Base-by-base conservation (phyloP, 2,329 filamentous ascomycete species). In the Stagonosporopsis chrysanthemi region DNA sequence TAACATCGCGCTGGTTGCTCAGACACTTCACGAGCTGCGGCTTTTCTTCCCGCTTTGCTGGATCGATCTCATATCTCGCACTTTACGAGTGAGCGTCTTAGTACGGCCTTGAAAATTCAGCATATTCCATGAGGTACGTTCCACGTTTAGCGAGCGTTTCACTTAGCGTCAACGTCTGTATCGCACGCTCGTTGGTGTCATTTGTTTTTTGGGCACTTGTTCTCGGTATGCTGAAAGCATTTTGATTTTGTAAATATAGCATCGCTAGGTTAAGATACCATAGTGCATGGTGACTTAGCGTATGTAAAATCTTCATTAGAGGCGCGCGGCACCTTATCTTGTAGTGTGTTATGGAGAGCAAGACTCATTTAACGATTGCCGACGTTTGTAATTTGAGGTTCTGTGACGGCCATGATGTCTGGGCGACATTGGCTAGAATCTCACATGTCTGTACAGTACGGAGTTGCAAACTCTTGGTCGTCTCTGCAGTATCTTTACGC, bases 261-360 rank as follows among this genome's bases (percentile, higher is more conserved):
- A 31, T 28, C 38, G 7, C 24, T 45, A 44, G 40, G 38, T 44
- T n/a, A 22, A 6, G 22, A n/a, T 15, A 17, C 7, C 6, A 3
- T 12, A 7, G 23, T 17, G 29, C 31, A 43, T 38, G 24, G 23
- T 5, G 2, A 29, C 3, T 40, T 33, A 51, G 29, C 23, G 7
- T 51, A 43, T 39, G 31, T 11, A n/a, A 36, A 22, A 43, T 17
- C 22, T 29, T 19, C 43, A 23, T 23, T 43, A 51, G 48, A 51
- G 31, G 39, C 36, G 39, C 39, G 28, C 15, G 26, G 48, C 23
- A 5, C 33, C 35, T 7, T 36, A 6, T 8, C 3, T 36, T 36
- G 6, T 36, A 15, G n/a, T 36, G 33, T 8, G 15, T 29, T 29
- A 12, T 29, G 28, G 9, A 12, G 28, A 29, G 28, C 8, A 29